Evolutionary conservation across 306 rosid genomes (phyloP).

Genomic region (Pterocarpus santalinus): DNA sequence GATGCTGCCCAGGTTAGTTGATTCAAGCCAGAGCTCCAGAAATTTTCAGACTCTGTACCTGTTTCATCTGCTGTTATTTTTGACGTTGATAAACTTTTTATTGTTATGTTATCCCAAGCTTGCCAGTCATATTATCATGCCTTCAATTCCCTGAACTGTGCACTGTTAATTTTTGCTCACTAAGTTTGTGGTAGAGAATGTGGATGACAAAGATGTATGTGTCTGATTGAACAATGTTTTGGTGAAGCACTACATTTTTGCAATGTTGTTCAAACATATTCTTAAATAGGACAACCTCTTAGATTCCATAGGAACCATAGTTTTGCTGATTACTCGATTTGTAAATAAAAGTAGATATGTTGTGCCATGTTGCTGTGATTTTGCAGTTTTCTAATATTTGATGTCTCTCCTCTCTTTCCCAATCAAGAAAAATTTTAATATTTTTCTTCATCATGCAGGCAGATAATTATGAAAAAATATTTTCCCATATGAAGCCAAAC

Average conservation of each 20-base stretch:
- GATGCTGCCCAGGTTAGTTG: constrained; percentile 93
- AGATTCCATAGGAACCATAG: background rate
- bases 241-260: background rate
- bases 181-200: background rate
- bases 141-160: background rate
- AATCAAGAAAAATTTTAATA: background rate
- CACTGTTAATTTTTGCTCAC: background rate
- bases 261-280: background rate
- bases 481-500: constrained; percentile 91
- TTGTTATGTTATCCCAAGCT: background rate
- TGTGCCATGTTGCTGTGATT: constrained; percentile 2
- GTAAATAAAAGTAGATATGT: background rate
- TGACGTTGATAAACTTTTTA: background rate
- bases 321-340: background rate
- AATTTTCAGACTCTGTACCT: background rate
- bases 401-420: background rate
- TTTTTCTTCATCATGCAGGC: constrained; percentile 69
- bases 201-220: background rate
- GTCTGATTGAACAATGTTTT: background rate
- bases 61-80: background rate
- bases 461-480: constrained; percentile 82
- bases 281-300: background rate
- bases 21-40: constrained; percentile 4
- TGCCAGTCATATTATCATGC: background rate
- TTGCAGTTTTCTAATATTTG: constrained; percentile 3